Percentiles rank a stretch among this genome's conserved stretches.
These are phyloP conservation scores for Bruguiera gymnorhiza DNA, from an alignment of 345 rosid genomes.

Conservation along the genomic window DNA sequence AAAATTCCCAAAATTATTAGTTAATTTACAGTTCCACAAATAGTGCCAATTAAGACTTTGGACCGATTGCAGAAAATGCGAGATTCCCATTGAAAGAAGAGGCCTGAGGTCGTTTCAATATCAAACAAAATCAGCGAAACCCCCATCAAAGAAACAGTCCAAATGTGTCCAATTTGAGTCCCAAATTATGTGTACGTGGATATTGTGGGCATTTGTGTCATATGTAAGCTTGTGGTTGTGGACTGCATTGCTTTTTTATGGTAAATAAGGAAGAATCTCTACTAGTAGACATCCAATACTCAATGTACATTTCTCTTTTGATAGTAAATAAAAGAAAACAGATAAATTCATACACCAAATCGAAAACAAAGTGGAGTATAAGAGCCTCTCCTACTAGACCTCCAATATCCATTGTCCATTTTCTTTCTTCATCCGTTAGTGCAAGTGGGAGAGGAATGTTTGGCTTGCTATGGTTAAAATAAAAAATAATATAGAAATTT, in stretches of 20 bases:
- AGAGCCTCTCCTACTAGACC: not conserved
- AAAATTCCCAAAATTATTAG: no score
- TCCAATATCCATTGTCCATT: conserved; percentile 11
- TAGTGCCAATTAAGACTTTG: not conserved
- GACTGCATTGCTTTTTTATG: not conserved
- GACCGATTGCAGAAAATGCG: not conserved
- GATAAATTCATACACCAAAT: not conserved
- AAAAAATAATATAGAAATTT: not conserved
- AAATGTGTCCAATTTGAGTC: not conserved
- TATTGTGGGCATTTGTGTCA: not conserved
- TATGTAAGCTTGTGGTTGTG: not conserved
- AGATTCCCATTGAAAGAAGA: not conserved
- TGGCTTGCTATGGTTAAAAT: conserved; percentile 1
- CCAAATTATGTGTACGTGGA: no score
- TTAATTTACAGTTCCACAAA: no score
- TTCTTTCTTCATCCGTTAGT: conserved; percentile 6
- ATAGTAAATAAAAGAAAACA: not conserved
- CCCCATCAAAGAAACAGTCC: not conserved
- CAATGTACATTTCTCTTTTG: not conserved
- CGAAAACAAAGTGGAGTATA: no score
- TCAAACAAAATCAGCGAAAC: not conserved
- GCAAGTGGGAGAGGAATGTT: conserved; percentile 25
- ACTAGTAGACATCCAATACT: conserved; percentile 17
- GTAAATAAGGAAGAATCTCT: not conserved
- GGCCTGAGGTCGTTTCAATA: not conserved